Conservation (phyloP, 2,329 filamentous ascomycete genomes). For the Fusarium zealandicum region DNA sequence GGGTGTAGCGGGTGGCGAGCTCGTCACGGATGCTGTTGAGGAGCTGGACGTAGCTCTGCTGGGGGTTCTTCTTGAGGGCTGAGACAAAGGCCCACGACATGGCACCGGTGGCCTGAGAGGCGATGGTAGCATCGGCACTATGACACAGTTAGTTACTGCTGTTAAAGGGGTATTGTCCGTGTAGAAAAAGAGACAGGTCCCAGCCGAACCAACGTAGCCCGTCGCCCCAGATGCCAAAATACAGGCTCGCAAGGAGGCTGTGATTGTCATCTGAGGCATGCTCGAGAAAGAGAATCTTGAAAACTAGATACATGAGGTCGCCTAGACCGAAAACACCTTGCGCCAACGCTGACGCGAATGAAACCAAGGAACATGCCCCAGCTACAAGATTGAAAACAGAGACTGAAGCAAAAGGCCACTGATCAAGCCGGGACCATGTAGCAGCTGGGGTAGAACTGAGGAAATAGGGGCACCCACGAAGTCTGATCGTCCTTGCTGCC, state of each 20-base stretch:
- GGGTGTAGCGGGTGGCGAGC: conserved; percentile 83
- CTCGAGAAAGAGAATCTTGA: conserved; percentile 32
- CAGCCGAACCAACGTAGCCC: conserved; percentile 52
- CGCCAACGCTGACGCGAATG: conserved; percentile 24
- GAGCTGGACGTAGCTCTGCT: conserved; percentile 96
- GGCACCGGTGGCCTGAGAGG: conserved; percentile 88
- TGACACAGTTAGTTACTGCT: conserved; percentile 23
- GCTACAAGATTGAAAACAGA: conserved; percentile 12
- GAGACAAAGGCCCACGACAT: conserved; percentile 99
- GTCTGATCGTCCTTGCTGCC: conserved; percentile 97
- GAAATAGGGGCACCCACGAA: conserved; percentile 67
- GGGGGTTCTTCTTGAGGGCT: conserved; percentile 92
- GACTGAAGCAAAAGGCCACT: conserved; percentile 3
- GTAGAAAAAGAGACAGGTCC: neutral
- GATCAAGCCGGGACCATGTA: conserved; percentile 25
- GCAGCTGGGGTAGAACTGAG: conserved; percentile 26
- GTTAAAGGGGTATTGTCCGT: neutral
- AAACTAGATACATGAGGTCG: conserved; percentile 29
- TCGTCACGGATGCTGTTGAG: conserved; percentile 97
- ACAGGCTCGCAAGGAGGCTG: conserved; percentile 43
- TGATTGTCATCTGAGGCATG: conserved; percentile 53
- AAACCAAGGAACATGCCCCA: conserved; percentile 17
- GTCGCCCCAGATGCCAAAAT: conserved; percentile 54
- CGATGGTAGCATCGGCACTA: conserved; percentile 92
- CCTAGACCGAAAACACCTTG: conserved; percentile 24